Conservation (phyloP, 1,284 basidiomycete genomes). For the Polyporus tsugae region DNA sequence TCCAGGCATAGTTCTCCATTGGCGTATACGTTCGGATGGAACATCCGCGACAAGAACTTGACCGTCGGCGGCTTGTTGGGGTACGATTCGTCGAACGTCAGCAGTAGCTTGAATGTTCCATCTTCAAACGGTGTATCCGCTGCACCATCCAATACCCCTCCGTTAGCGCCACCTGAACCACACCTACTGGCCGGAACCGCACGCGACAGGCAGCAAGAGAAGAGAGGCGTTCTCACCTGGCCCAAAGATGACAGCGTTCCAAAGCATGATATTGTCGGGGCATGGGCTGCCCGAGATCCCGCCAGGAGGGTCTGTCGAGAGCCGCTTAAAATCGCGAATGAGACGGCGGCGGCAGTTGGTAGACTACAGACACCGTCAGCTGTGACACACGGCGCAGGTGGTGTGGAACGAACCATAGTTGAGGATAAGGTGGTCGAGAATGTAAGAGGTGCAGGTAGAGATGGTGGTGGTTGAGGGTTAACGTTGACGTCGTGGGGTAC, state of each 20-base stretch:
- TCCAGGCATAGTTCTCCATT: conserved; percentile 98
- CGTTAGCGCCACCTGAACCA: conserved; percentile 2
- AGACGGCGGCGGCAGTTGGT: conserved; percentile 90
- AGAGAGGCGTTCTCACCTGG: conserved; percentile 68
- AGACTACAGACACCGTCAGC: conserved; percentile 59
- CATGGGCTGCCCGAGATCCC: conserved; percentile 97
- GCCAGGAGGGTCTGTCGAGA: conserved; percentile 93
- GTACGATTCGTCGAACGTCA: conserved; percentile 97
- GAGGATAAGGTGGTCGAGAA: not conserved
- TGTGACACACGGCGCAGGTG: no score
- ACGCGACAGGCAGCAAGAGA: not conserved
- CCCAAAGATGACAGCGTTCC: conserved; percentile 99
- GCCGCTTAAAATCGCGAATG: conserved; percentile 95
- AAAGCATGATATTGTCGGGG: conserved; percentile 98
- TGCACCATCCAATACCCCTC: conserved; percentile 41
- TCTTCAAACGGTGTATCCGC: conserved; percentile 99
- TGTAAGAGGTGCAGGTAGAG: not conserved
- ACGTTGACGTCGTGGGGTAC: not conserved
- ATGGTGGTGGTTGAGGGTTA: not conserved
- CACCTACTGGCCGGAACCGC: not conserved
- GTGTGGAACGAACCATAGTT: conserved; percentile 1
- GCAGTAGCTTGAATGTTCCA: conserved; percentile 95
- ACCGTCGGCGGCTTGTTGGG: conserved; percentile 98
- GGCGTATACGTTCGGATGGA: conserved; percentile 98
- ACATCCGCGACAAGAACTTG: conserved; percentile 97